Evolutionary conservation across 2,329 filamentous ascomycete genomes (phyloP), one percentile per base, ranked within the genome.

Genomic region (Uncinocarpus reesii): DNA sequence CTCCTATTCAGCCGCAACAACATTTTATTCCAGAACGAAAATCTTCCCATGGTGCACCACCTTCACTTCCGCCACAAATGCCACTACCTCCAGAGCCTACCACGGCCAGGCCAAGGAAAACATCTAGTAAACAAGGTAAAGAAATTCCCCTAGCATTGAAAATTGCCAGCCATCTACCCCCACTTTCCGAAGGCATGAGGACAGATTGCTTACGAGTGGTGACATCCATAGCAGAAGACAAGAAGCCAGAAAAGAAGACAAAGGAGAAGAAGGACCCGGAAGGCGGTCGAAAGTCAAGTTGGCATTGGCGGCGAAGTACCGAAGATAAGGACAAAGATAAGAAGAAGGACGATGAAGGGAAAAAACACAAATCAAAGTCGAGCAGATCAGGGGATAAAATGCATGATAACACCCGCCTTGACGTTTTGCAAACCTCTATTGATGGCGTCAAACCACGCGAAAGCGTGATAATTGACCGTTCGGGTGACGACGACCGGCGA

Each of bases 351-450:
- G 68, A 73, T 40, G 69, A 84, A 50, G 69, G 71, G 43, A 88
- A 83, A 62, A 81, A 81, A 57, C 75, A 77, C 35, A 89, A 86
- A 58, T 69, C 76, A 1, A 83, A 79, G 62, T 68, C 71, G 46
- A 66, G 66, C 44, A 72, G 67, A 52, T 62, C 63, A 72, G 84
- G 70, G 1, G 70, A 72, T 21, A 73, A 69, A 53, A 59, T 62
- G 2, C 82, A 89, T 55, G 89, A 95, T 58, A 88, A 82, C 56
- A 83, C 84, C 16, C 80, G 90, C 24, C 73, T 95, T 23, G 90
- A 96, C 58, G 78, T 94, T 18, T 72, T 95, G 18, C 89, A 95
- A 61, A 84, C 79, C 31, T 93, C 89, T 0, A 89, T 93, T 61
- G 90, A 96, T 42, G 71, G 47, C 4, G 21, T 21, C 4, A 56